Conservation (phyloP, 192 early-diverging fungal species). For the Linnemannia exigua region DNA sequence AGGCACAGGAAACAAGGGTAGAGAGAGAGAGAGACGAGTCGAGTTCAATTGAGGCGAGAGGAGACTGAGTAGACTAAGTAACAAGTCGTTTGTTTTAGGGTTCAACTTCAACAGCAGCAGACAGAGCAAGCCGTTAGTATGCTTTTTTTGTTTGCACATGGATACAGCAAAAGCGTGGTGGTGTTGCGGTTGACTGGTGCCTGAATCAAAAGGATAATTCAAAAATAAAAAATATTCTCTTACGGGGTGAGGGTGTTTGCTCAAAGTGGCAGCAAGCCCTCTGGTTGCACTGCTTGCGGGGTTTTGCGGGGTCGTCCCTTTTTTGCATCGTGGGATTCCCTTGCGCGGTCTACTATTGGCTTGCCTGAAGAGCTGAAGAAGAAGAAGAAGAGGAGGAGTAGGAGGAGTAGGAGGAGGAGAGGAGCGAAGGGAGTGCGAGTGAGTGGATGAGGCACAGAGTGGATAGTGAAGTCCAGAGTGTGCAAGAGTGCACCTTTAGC, state of each 20-base stretch:
- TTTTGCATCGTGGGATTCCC: background rate
- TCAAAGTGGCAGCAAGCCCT: constrained; percentile 7
- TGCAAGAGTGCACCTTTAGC: too few relatives aligned
- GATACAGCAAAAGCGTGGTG: background rate
- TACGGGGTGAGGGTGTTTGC: background rate
- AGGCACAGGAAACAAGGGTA: too few relatives aligned
- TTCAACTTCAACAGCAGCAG: background rate
- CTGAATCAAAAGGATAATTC: background rate
- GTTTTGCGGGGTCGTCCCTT: background rate
- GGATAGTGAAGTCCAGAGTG: too few relatives aligned
- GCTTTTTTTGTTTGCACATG: background rate
- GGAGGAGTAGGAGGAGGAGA: background rate
- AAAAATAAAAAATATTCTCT: background rate
- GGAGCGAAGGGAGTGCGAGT: background rate
- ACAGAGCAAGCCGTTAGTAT: background rate
- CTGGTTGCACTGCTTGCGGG: background rate
- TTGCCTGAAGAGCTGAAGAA: background rate
- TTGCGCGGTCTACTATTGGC: background rate
- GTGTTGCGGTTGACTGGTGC: background rate
- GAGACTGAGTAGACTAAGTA: background rate
- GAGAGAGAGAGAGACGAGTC: too few relatives aligned
- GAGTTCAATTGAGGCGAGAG: background rate
- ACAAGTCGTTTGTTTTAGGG: background rate
- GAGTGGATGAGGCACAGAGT: background rate
- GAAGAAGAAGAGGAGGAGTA: background rate